Base-by-base conservation (phyloP, 148 eudicot species). In the Fagopyrum homotropicum region DNA sequence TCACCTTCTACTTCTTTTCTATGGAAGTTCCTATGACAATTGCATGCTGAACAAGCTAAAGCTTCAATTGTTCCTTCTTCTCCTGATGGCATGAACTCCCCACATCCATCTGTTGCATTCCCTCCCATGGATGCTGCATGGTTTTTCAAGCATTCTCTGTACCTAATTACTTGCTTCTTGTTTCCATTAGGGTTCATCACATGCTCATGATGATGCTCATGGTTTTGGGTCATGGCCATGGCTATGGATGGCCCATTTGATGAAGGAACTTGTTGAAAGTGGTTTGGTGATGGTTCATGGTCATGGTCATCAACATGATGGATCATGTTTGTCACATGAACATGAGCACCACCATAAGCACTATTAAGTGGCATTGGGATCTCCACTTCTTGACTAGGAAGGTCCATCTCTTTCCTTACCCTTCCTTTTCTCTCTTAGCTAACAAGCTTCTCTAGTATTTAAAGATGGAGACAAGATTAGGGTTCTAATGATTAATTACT, bases 101-200 rank as follows among this genome's bases (percentile, higher is more conserved):
- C 92, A 69, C 92, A 88, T 2, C 91, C 92, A 73, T 88, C 92
- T 2, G 87, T 88, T 17, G 92, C 88, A 69, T 77, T 83, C 6
- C 88, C 89, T 4, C 92, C 92, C 85, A 88, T 88, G 50, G 89
- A 8, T 2, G 92, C 92, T 56, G 92, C 92, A 76, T 88, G 92
- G 78, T 88, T 88, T 75, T 88, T 88, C 72, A 86, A 75, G 78
- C 92, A 88, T 10, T 88, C 92, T 60, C 79, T 80, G 81, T 86
- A 88, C 72, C 78, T 79, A 0, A 85, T 73, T 72, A 74, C 17
- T 17, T 46, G 51, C 12, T 46, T 72, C 51, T 49, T 72, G 74
- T 12, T 47, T 35, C 40, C 40, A 7, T 17, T 44, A 46, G 72
- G n/a, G 55, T 47, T 5, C 75, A 26, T 57, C 56, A 12, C 57